Evolutionary conservation across 306 rosid genomes (phyloP), one percentile per base, ranked within the genome.

Genomic region (Chamaecrista fasciculata): DNA sequence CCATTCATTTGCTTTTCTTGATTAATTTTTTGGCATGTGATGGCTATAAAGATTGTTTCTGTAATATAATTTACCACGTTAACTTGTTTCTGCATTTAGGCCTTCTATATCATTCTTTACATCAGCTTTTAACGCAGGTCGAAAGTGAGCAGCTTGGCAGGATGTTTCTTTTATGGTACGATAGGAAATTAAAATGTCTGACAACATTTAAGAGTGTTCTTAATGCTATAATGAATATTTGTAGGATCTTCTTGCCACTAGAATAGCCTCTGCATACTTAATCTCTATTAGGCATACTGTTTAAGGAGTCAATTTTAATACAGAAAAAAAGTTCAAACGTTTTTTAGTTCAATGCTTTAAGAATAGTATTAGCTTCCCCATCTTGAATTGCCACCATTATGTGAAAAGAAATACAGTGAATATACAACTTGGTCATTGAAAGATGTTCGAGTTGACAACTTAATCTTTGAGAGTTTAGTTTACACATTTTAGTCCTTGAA

Each of bases 121-220:
- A 80, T 82, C 91, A 85, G 95, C 91, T 58, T 71, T 76, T 78
- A 85, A 84, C 67, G 96, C 85, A 86, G 92, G 89, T 86, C 91
- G 93, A 79, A 67, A 78, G 87, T 83, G 90, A 87, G 96, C 96
- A 81, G 96, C 98, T 58, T 81, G 91, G 96, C 83, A 69, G 82
- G 84, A 76, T 87, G 8, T 80, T 78, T 44, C 71, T 88, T 60
- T 72, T 93, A 93, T 93, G 96, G 93, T 93, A 93, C 81, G 98
- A 55, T 81, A 85, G 96, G 96, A 87, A n/a, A n/a, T n/a, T n/a
- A n/a, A 79, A 76, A 81, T 76, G 84, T 82, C 79, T 81, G 82
- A 79, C 80, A 83, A 80, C 73, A 72, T 80, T 68, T 84, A 81
- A 85, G 86, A 78, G 89, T 1, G 88, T 55, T 65, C 66, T 36